Evolutionary conservation across 345 rosid species (phyloP), one percentile per base, ranked within the genome.

Genomic region (Murraya paniculata): DNA sequence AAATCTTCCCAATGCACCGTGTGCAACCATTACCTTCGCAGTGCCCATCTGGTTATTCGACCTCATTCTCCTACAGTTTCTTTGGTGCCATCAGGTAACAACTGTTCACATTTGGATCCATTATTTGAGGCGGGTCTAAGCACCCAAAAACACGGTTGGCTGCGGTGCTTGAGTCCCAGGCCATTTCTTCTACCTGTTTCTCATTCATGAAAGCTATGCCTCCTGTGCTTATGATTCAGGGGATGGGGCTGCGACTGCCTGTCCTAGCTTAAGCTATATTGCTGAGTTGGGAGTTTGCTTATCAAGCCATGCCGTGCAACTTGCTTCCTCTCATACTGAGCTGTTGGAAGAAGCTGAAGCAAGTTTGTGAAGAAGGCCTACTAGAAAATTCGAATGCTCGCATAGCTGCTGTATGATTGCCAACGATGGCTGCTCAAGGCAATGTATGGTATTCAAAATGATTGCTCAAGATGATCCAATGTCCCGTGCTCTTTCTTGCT

Each of bases 291-390:
- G 39, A n/a, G 78, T 39, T 61, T 82, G 87, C 70, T 74, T 76
- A 75, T 81, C 57, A n/a, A 86, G 88, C 88, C 88, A 84, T 60
- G 83, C 1, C n/a, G 84, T 75, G 72, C 87, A 84, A 60, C 61
- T 79, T 16, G 50, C 24, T 25, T 84, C 89, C 71, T 84, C 89
- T 21, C 48, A 28, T 3, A 77, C 56, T 27, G 77, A 59, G 64
- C 83, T 81, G 53, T 69, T 53, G 4, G 81, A 77, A 38, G 39
- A 30, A 6, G 76, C 21, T 62, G 86, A 75, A 6, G 83, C 66
- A 58, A 81, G 31, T 77, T 84, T 88, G 81, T 84, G 80, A 25
- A 82, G 2, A 9, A 89, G 86, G 31, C 89, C 89, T 31, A 86
- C 22, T 2, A 77, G 13, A 58, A 81, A 86, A 57, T 81, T 59